Evolutionary conservation across 1,284 basidiomycete species (phyloP), one percentile per base, ranked within the genome.

Genomic region (Testicularia cyperi): DNA sequence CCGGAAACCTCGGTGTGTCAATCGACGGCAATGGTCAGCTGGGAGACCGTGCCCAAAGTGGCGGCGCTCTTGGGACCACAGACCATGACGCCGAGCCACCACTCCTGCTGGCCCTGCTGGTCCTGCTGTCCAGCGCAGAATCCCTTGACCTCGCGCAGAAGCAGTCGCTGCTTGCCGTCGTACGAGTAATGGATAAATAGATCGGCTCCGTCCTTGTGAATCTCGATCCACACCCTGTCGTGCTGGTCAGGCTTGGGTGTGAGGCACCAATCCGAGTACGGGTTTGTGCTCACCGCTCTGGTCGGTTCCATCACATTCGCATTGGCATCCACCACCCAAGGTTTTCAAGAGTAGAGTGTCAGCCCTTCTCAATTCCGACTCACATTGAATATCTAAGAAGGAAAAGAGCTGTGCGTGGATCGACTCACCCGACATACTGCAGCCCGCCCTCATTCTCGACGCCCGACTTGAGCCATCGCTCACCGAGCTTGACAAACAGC

Each of bases 41-140:
- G n/a, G n/a, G n/a, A n/a, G 3, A 48, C 45, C 6, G 7, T 27
- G 10, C 54, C 54, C 16, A 42, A 0, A 0, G 56, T 60, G 0
- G 6, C 15, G 14, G 53, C 28, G 23, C 29, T 31, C 16, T 44
- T 24, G 2, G 56, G 56, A 1, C 56, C 56, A 21, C 56, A 60
- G 16, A 60, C 56, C 49, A 60, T 53, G 1, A 25, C 44, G n/a
- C 56, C 56, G n/a, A 60, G 10, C 56, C 56, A 48, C 56, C 56
- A 60, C 15, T 44, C 36, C 18, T 58, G 43, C 19, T 18, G 5
- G 10, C 42, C 33, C 7, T 19, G 16, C 8, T 2, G 15, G 7
- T 20, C 22, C 6, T 19, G 18, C 1, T 15, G 29, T 6, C 31
- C 33, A 2, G 45, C n/a, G 6, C 44, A 49, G 22, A 60, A 48